Percentiles rank a stretch among this genome's conserved stretches.
Conservation (phyloP, 208 protist species). For the Crithidia acanthocephali region DNA sequence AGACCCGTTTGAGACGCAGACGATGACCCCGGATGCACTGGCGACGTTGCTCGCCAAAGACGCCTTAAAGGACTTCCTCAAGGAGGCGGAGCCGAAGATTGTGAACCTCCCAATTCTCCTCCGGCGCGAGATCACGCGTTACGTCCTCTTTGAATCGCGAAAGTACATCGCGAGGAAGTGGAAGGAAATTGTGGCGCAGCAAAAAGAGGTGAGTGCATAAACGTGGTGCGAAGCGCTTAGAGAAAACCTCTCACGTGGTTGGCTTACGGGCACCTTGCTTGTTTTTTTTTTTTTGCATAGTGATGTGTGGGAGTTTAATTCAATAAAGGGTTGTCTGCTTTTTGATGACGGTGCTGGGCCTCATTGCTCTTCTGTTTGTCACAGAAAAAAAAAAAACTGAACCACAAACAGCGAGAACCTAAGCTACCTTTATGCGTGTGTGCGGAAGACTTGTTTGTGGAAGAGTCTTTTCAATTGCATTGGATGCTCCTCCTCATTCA, state of each 20-base stretch:
- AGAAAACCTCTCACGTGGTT: too few relatives aligned
- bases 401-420: too few relatives aligned
- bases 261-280: neutral
- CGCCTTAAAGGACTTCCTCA: slow-evolving; percentile 86
- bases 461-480: too few relatives aligned
- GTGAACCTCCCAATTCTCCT: slow-evolving; percentile 63
- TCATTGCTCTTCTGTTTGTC: neutral
- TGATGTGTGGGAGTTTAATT: too few relatives aligned
- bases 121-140: slow-evolving; percentile 68
- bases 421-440: too few relatives aligned
- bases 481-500: too few relatives aligned
- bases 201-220: slow-evolving; percentile 10
- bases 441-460: too few relatives aligned
- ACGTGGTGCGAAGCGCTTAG: too few relatives aligned
- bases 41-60: slow-evolving; percentile 78
- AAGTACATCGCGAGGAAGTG: slow-evolving; percentile 62
- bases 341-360: too few relatives aligned
- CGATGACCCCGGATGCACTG: slow-evolving; percentile 64
- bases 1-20: slow-evolving; percentile 72
- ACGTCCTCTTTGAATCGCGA: slow-evolving; percentile 68
- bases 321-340: too few relatives aligned
- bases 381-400: too few relatives aligned
- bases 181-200: slow-evolving; percentile 47
- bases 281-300: neutral
- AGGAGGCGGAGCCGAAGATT: slow-evolving; percentile 65